phyloP scores from a whole-genome alignment of 495 filamentous ascomycete genomes.

The Aspergillus indologenus region DNA sequence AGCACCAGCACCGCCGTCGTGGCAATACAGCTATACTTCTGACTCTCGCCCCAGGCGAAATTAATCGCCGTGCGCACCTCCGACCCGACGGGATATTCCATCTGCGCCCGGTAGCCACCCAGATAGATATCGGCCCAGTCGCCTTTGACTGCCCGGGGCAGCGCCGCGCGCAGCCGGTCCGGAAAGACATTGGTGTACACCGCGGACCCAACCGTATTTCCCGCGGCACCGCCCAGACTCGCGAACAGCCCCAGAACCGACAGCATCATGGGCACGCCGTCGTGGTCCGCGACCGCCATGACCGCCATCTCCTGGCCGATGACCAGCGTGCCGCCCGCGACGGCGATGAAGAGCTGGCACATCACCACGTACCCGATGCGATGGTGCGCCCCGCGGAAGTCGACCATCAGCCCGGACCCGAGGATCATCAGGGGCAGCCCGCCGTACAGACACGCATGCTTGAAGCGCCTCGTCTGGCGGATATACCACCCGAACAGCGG shows the following conservation, averaged over 20 bases:
- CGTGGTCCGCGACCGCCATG: constrained; percentile 57
- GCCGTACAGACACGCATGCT: constrained; percentile 56
- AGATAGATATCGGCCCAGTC: constrained; percentile 31
- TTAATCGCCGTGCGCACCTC: constrained; percentile 51
- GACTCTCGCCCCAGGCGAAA: constrained; percentile 54
- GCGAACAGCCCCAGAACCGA: constrained; percentile 60
- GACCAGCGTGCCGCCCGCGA: constrained; percentile 57
- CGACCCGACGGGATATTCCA: constrained; percentile 51
- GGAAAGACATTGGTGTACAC: constrained; percentile 65
- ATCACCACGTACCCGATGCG: constrained; percentile 68
- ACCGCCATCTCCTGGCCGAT: constrained; percentile 66
- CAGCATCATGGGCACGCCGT: constrained; percentile 62
- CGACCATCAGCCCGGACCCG: constrained; percentile 63
- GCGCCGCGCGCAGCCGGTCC: constrained; percentile 37
- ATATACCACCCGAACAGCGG: constrained; percentile 57
- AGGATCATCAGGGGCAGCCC: constrained; percentile 63
- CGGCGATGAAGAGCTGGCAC: constrained; percentile 73
- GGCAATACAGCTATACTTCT: constrained; percentile 56
- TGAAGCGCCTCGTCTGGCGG: constrained; percentile 55
- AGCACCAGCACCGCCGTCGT: constrained; percentile 37
- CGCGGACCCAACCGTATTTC: constrained; percentile 54
- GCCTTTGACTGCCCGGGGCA: constrained; percentile 28
- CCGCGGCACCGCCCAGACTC: constrained; percentile 65
- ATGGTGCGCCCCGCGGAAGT: constrained; percentile 60
- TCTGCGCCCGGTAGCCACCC: constrained; percentile 46